Percentiles rank a stretch among this genome's conserved stretches.
phyloP scores from a whole-genome alignment of 257 asterid genomes.

The Coffea canephora region DNA sequence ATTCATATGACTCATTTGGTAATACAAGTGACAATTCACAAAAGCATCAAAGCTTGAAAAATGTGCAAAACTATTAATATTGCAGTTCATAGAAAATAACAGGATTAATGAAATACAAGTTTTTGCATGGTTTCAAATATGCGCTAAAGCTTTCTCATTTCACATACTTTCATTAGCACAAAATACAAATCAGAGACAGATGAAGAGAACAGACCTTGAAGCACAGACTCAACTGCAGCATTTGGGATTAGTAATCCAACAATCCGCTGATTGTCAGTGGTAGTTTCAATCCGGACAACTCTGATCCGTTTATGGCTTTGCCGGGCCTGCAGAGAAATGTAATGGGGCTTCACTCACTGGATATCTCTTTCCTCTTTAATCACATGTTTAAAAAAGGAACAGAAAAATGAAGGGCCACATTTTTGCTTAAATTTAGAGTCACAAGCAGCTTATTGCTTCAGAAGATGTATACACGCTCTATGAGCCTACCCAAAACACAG shows the following conservation, averaged over 20 bases:
- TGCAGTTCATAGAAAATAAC: background rate
- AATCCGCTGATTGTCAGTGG: conserved; percentile 70
- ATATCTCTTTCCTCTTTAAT: background rate
- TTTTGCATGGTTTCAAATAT: background rate
- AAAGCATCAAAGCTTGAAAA: background rate
- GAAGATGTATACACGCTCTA: background rate
- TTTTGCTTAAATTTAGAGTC: background rate
- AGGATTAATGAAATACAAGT: background rate
- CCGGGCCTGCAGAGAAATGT: conserved; percentile 51
- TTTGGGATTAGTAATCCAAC: conserved; percentile 91
- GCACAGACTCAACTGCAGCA: conserved; percentile 90
- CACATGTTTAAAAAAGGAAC: background rate
- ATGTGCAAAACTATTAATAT: background rate
- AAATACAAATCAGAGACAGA: background rate
- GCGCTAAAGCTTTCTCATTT: background rate
- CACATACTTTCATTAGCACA: background rate
- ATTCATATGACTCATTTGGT: background rate
- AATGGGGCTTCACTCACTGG: background rate
- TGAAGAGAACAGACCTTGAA: conserved; percentile 56
- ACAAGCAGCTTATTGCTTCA: background rate
- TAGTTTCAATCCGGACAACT: conserved; percentile 86
- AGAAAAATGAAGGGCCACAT: background rate
- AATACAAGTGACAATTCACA: background rate
- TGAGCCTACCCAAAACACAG: background rate
- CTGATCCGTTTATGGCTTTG: conserved; percentile 78